phyloP scores from a whole-genome alignment of 108 stramenopile genomes.

The Epithemia pelagica region DNA sequence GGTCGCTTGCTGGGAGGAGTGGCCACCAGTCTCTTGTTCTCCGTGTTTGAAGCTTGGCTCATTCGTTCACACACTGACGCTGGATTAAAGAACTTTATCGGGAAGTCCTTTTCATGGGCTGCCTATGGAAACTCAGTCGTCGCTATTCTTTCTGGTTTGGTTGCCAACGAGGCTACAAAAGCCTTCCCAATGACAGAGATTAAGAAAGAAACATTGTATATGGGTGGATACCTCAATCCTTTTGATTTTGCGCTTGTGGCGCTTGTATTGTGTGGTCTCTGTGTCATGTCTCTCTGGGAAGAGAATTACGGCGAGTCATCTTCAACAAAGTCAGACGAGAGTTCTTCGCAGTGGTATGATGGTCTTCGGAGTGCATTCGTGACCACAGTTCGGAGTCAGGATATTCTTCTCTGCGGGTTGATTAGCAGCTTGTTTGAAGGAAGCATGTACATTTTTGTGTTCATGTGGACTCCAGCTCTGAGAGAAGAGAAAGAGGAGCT shows the following conservation, averaged over 20 bases:
- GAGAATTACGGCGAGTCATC: constrained; percentile 89
- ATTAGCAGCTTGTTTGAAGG: constrained; percentile 93
- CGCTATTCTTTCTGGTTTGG: constrained; percentile 91
- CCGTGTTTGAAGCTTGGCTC: constrained; percentile 95
- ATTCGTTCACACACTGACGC: constrained; percentile 76
- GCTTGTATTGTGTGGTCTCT: constrained; percentile 60
- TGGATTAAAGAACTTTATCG: constrained; percentile 51
- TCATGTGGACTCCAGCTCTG: constrained; percentile 93
- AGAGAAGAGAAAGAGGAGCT: constrained; percentile 41
- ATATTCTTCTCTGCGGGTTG: constrained; percentile 75
- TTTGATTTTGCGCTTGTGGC: constrained; percentile 87
- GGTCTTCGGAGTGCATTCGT: constrained; percentile 51
- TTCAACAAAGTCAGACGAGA: constrained; percentile 3
- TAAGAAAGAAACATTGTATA: constrained; percentile 31
- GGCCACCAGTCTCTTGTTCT: constrained; percentile 82
- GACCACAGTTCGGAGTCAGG: constrained; percentile 47
- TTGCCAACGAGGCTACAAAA: constrained; percentile 71
- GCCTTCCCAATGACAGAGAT: constrained; percentile 22
- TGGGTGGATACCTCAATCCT: constrained; percentile 86
- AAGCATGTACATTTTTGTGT: constrained; percentile 90
- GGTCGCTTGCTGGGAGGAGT: constrained; percentile 91
- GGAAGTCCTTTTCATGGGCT: constrained; percentile 84
- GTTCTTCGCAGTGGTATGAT: constrained; percentile 30
- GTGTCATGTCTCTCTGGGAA: constrained; percentile 77
- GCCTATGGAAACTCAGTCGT: constrained; percentile 87